A percentile compares a stretch with the other conserved stretches of the same genome.
Conservation (phyloP, 2,329 filamentous ascomycete genomes). For the Monosporascus sp. region DNA sequence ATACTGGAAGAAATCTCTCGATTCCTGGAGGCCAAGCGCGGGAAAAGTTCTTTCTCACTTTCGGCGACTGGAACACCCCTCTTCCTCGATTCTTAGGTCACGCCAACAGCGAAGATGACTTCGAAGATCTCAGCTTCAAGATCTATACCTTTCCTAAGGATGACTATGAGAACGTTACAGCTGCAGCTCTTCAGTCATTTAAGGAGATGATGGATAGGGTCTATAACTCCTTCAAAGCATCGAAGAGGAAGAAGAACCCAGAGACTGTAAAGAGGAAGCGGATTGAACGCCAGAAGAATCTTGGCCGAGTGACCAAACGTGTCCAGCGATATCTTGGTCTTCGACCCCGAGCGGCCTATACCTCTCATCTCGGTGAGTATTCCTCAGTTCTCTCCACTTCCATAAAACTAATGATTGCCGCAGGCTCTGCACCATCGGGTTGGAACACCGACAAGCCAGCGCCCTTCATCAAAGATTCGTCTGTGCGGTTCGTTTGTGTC, state of each 20-base stretch:
- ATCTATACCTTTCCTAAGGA: slow-evolving; percentile 34
- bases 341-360: slow-evolving; percentile 21
- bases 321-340: slow-evolving; percentile 68
- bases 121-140: slow-evolving; percentile 23
- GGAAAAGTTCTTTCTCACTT: slow-evolving; percentile 55
- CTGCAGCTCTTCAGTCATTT: slow-evolving; percentile 40
- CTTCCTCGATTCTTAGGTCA: slow-evolving; percentile 63
- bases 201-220: slow-evolving; percentile 46
- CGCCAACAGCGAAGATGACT: slow-evolving; percentile 37
- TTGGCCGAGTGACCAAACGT: slow-evolving; percentile 53
- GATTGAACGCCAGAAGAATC: slow-evolving; percentile 42
- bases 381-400: background rate
- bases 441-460: slow-evolving; percentile 31
- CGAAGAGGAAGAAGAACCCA: slow-evolving; percentile 33
- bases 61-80: slow-evolving; percentile 54
- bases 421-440: slow-evolving; percentile 28
- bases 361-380: slow-evolving; percentile 5
- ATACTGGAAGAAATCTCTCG: slow-evolving; percentile 45
- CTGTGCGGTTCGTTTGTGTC: slow-evolving; percentile 68
- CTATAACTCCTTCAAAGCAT: slow-evolving; percentile 43
- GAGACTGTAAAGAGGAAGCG: slow-evolving; percentile 42
- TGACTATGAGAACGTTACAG: slow-evolving; percentile 28
- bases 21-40: slow-evolving; percentile 50
- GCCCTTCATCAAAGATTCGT: slow-evolving; percentile 42
- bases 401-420: slow-evolving; percentile 1